Base-by-base conservation (phyloP, 805 yeast species). In the Metschnikowia dekortorum region DNA sequence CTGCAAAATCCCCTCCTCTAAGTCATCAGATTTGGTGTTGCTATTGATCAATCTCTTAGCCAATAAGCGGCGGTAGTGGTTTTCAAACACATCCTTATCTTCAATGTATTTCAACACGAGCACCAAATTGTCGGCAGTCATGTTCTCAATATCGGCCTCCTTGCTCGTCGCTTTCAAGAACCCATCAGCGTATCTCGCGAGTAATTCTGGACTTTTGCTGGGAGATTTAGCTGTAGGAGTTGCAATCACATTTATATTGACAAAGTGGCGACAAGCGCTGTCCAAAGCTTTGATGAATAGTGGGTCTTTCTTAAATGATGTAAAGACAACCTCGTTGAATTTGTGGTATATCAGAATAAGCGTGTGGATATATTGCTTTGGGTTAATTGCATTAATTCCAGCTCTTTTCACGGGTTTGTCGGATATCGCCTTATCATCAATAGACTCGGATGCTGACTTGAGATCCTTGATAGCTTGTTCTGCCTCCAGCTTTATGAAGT, bases 41-140 rank as follows among this genome's bases (percentile, higher is more conserved):
- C 90, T 87, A 63, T 87, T 85, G 61, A 94, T 91, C 59, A 94
- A 79, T 65, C 99, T 81, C 65, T 86, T 87, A 9, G 98, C 92
- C 59, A 94, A 78, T 63, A 86, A 75, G 55, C 97, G 82, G 67
- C 97, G 83, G 69, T 94, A 94, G 72, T 88, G 87, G 53, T 85
- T 86, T 71, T 94, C 98, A 69, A 94, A 95, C 39, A 94, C 88
- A 72, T 95, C 98, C 67, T 90, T 91, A 66, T 94, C 98, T 40
- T 88, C 90, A 51, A 95, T 78, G 64, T 87, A 92, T 62, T 84
- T 85, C 75, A 94, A 89, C 29, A 94, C 76, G 13, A 84, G 80
- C 87, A 92, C 88, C 60, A 94, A 80, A 61, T 91, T 94, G 58
- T 87, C 91, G 43, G 87, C 82, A 47, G 83, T 82, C 84, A 91